A percentile compares a stretch with the other conserved stretches of the same genome.
These are phyloP conservation scores for Microbotryum saponariae DNA, from an alignment of 1,284 basidiomycete genomes.

Conservation along the genomic window DNA sequence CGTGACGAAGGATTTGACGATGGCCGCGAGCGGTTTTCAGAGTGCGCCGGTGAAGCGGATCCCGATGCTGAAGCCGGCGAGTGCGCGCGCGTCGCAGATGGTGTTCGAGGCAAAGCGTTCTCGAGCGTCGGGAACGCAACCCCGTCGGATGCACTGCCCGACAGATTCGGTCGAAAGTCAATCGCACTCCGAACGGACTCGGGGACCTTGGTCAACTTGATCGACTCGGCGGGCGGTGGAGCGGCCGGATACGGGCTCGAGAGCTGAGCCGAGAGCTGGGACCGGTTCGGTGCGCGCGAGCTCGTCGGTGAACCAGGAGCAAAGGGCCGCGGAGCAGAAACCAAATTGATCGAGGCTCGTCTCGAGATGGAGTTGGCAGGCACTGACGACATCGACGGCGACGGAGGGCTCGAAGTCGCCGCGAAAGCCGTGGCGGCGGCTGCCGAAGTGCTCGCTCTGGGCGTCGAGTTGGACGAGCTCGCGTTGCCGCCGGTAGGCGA, in stretches of 20 bases:
- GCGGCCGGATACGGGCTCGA: conserved; percentile 22
- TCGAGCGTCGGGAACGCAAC: no score
- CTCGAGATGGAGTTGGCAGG: conserved; percentile 19
- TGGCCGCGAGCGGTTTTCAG: conserved; percentile 3
- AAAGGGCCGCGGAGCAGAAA: conserved; percentile 17
- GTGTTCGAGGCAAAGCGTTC: conserved; percentile 8
- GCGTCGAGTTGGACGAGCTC: conserved; percentile 26
- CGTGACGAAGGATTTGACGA: conserved; percentile 13
- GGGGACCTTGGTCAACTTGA: conserved; percentile 32
- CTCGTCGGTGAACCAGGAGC: conserved; percentile 21
- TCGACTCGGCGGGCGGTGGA: conserved; percentile 27
- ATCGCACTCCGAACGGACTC: conserved; percentile 29
- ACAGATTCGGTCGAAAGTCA: conserved; percentile 22
- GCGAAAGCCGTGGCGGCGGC: conserved; percentile 22
- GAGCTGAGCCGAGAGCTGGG: conserved; percentile 2
- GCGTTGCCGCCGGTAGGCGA: conserved; percentile 5
- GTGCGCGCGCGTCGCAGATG: conserved; percentile 23
- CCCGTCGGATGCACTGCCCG: not conserved
- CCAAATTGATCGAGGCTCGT: conserved; percentile 26
- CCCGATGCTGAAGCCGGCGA: conserved; percentile 21
- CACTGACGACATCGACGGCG: not conserved
- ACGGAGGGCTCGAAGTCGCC: conserved; percentile 32
- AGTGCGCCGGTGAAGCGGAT: conserved; percentile 7
- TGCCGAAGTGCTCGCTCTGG: conserved; percentile 20
- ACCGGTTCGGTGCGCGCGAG: conserved; percentile 1